Conservation (phyloP, 2,329 filamentous ascomycete genomes). For the Aspergillus pseudoglaucus region DNA sequence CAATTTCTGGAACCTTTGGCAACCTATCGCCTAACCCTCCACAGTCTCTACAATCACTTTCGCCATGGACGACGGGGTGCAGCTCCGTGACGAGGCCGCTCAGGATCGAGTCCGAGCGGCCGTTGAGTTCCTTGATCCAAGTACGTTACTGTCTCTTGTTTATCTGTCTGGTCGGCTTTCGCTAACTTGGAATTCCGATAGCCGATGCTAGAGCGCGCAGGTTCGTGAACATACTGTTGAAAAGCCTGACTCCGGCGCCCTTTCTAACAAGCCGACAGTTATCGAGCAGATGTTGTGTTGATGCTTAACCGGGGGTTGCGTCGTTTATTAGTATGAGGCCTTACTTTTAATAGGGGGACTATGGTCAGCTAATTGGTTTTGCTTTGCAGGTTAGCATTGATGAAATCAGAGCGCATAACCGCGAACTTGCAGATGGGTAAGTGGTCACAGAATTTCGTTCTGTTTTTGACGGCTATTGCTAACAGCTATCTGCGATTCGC, state of each 20-base stretch:
- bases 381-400: slow-evolving; percentile 64
- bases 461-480: neutral
- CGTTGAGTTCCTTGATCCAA: slow-evolving; percentile 89
- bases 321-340: slow-evolving; percentile 47
- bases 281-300: slow-evolving; percentile 79
- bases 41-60: slow-evolving; percentile 4
- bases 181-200: slow-evolving; percentile 23
- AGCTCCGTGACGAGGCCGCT: slow-evolving; percentile 77
- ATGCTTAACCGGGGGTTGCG: slow-evolving; percentile 59
- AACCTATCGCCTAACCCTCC: neutral
- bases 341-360: neutral
- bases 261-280: slow-evolving; percentile 52
- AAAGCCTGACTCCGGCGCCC: neutral
- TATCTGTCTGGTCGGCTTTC: slow-evolving; percentile 6
- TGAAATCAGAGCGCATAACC: slow-evolving; percentile 80
- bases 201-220: slow-evolving; percentile 53
- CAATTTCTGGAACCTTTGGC: slow-evolving; percentile 6
- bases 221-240: slow-evolving; percentile 25
- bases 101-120: slow-evolving; percentile 78
- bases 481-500: neutral
- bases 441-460: slow-evolving; percentile 2
- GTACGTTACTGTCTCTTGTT: slow-evolving; percentile 47
- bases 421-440: slow-evolving; percentile 67
- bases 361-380: slow-evolving; percentile 9
- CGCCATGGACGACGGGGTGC: slow-evolving; percentile 60